Conservation (phyloP, 1,284 basidiomycete species). For the Sporisorium graminicola region DNA sequence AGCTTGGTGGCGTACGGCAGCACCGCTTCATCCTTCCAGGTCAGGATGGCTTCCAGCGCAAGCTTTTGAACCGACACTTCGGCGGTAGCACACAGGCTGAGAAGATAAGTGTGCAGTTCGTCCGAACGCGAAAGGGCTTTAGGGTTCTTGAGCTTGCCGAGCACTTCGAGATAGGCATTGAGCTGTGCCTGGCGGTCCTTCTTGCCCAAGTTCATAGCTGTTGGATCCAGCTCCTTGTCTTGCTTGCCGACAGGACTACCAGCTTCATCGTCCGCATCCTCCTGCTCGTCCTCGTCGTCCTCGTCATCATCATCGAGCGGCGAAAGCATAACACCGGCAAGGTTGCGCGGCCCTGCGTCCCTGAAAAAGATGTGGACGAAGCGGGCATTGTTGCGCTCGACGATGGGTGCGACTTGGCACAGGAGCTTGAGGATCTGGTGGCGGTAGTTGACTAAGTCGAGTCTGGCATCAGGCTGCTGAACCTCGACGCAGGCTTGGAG, state of each 20-base stretch:
- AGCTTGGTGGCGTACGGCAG: conserved; percentile 79
- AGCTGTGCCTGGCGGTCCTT: conserved; percentile 57
- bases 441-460: conserved; percentile 62
- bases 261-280: conserved; percentile 2
- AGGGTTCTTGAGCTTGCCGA: conserved; percentile 90
- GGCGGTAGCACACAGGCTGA: conserved; percentile 84
- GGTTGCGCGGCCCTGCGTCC: conserved; percentile 49
- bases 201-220: conserved; percentile 38
- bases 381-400: conserved; percentile 58
- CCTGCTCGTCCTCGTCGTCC: conserved; percentile 33
- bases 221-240: conserved; percentile 13
- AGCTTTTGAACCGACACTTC: conserved; percentile 83
- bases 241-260: conserved; percentile 5
- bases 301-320: conserved; percentile 46
- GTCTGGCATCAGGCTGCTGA: conserved; percentile 52
- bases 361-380: conserved; percentile 59
- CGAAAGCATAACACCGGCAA: conserved; percentile 38
- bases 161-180: conserved; percentile 79
- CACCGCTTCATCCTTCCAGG: conserved; percentile 83
- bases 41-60: conserved; percentile 83
- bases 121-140: conserved; percentile 83
- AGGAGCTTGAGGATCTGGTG: conserved; percentile 61
- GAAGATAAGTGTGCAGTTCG: conserved; percentile 79
- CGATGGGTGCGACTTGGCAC: conserved; percentile 38
- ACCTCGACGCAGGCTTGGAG: conserved; percentile 31